These are phyloP conservation scores for Lepiota subincarnata DNA, from an alignment of 768 basidiomycete species.

Conservation along the genomic window DNA sequence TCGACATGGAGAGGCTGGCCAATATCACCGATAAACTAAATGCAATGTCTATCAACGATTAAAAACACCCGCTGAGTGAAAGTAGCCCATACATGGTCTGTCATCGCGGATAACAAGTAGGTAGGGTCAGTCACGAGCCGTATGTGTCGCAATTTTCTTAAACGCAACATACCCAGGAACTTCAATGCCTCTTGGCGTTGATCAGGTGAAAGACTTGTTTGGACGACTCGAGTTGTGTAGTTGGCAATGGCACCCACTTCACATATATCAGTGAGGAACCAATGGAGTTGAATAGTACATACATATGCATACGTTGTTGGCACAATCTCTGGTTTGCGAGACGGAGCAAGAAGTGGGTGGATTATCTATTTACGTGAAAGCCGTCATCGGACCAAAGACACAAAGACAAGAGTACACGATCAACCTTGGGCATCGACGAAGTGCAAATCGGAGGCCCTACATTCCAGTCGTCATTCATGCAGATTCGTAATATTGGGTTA, in stretches of 20 bases:
- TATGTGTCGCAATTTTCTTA: too few relatives aligned
- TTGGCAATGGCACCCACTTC: conserved; percentile 54
- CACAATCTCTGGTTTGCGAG: conserved; percentile 42
- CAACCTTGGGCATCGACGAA: conserved; percentile 48
- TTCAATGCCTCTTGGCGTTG: conserved; percentile 50
- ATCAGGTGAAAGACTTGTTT: conserved; percentile 34
- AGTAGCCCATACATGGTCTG: conserved; percentile 28
- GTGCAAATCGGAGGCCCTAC: conserved; percentile 39
- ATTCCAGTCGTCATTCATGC: background rate
- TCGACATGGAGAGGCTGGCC: conserved; percentile 49
- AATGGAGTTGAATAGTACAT: conserved; percentile 15
- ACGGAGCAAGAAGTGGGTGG: conserved; percentile 48
- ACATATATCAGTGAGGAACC: background rate
- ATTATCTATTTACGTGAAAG: conserved; percentile 25
- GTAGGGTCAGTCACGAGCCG: background rate
- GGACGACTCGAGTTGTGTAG: conserved; percentile 46
- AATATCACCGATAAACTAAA: conserved; percentile 44
- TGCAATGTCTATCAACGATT: background rate
- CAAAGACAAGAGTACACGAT: background rate
- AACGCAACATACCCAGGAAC: conserved; percentile 37
- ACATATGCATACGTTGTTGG: conserved; percentile 34
- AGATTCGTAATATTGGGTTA: background rate
- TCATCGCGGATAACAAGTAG: background rate
- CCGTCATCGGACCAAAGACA: background rate
- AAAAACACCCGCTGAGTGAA: background rate